These are phyloP conservation scores for Trichoderma sp. DNA, from an alignment of 2,329 filamentous ascomycete species.

Conservation along the genomic window DNA sequence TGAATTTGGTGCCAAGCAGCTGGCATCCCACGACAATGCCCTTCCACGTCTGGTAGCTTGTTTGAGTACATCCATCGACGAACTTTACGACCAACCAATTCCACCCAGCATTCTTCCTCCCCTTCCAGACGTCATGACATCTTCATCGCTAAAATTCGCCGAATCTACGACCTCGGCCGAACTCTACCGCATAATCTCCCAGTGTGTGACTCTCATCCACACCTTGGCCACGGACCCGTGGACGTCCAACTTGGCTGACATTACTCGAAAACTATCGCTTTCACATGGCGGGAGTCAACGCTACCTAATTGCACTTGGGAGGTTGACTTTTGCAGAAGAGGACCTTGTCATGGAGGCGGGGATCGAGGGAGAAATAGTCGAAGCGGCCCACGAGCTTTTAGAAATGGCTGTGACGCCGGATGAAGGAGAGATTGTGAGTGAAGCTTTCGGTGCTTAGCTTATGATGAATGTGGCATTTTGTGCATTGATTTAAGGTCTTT, in stretches of 20 bases:
- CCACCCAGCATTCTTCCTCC: conserved; percentile 39
- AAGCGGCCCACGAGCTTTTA: conserved; percentile 77
- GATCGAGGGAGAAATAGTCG: conserved; percentile 73
- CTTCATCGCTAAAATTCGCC: conserved; percentile 9
- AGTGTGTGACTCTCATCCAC: conserved; percentile 50
- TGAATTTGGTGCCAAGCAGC: conserved; percentile 60
- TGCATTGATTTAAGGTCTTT: background rate
- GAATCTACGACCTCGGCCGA: conserved; percentile 26
- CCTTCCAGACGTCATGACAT: conserved; percentile 16
- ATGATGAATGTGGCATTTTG: background rate
- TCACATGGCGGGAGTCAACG: conserved; percentile 75
- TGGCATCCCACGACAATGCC: conserved; percentile 66
- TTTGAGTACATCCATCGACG: conserved; percentile 62
- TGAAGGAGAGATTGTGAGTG: conserved; percentile 47
- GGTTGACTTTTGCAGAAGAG: conserved; percentile 81
- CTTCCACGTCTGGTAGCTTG: conserved; percentile 74
- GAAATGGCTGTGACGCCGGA: conserved; percentile 80
- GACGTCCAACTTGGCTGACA: conserved; percentile 51
- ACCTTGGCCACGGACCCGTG: conserved; percentile 48
- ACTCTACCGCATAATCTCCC: conserved; percentile 48
- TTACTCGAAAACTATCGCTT: conserved; percentile 67
- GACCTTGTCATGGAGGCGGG: conserved; percentile 73
- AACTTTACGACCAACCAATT: conserved; percentile 61
- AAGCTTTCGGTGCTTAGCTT: conserved; percentile 38
- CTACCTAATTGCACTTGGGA: conserved; percentile 74